Evolutionary conservation across 2,329 filamentous ascomycete species (phyloP), one percentile per base, ranked within the genome.

Genomic region (Sphaerulina populicola): DNA sequence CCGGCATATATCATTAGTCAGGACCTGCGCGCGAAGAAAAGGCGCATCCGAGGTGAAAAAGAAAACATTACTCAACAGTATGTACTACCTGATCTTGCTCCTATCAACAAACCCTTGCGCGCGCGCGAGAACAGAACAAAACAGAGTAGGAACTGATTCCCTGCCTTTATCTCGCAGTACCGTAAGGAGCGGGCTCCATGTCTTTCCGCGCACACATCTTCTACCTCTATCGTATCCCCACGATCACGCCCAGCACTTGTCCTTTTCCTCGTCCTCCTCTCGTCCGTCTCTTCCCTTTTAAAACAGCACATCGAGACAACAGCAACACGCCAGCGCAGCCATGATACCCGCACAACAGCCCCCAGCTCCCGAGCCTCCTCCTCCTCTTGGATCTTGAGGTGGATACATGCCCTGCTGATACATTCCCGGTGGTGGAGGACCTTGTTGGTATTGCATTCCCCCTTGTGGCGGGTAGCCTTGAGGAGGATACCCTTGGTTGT

Each of bases 241-340:
- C 31, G 10, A 35, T 27, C 23, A 35, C 10, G 10, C 12, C 12
- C 31, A n/a, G 18, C 18, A 18, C 6, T 35, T 10, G 12, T 35
- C 10, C 4, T 35, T 5, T 35, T n/a, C 30, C 31, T 35, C 5
- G 10, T 9, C 31, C 31, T 35, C 12, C 31, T 11, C 31, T 9
- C 30, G 11, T 9, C 31, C 10, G 4, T 4, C 31, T 35, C 10
- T 9, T 35, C 31, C 12, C 31, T n/a, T 35, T n/a, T 35, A 35
- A 8, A 35, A 35, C 31, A 35, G 31, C 31, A 35, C 31, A 35
- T 35, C 73, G 64, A 75, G 67, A 62, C 73, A 76, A 60, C 73
- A 76, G 58, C 73, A 76, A 57, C 72, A 74, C 7, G 73, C 73
- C 43, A 56, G 30, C 18, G 56, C 56, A 29, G 47, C 56, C 51